A percentile compares a stretch with the other conserved stretches of the same genome.
Conservation (phyloP, 176 grass and related monocot genomes). For the Dactylis glomerata region DNA sequence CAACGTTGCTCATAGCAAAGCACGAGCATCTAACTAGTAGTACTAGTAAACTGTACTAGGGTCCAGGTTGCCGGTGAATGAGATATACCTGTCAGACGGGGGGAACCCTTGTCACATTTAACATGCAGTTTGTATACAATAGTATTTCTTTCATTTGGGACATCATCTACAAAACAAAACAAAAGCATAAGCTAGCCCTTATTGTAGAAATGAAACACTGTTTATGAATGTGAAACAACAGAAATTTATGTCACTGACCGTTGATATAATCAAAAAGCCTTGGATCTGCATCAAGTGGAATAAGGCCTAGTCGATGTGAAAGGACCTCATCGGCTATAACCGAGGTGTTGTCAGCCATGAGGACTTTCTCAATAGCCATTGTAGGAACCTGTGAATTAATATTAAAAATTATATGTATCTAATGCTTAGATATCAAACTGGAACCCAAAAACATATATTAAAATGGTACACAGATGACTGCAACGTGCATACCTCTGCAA, state of each 20-base stretch:
- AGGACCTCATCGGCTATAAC: conserved; percentile 94
- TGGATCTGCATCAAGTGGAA: conserved; percentile 87
- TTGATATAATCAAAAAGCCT: conserved; percentile 86
- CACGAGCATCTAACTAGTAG: not conserved
- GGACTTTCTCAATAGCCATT: conserved; percentile 92
- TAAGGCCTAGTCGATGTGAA: conserved; percentile 81
- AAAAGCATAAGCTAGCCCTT: conserved; percentile 14
- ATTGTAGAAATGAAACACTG: not conserved
- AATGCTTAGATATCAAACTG: not conserved
- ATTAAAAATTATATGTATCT: not conserved
- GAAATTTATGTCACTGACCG: conserved; percentile 35
- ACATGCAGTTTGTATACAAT: conserved; percentile 78
- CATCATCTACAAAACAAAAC: conserved; percentile 56
- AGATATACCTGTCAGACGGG: conserved; percentile 65
- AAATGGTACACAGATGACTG: not conserved
- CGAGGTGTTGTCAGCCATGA: conserved; percentile 84
- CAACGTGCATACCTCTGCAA: conserved; percentile 64
- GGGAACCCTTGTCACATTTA: conserved; percentile 59
- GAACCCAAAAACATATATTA: not conserved
- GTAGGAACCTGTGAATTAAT: conserved; percentile 65
- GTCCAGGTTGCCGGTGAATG: conserved; percentile 2
- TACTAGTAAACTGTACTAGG: not conserved
- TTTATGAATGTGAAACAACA: conserved; percentile 17
- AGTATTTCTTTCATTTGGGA: conserved; percentile 90
- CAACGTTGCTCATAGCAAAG: no score